phyloP scores from a whole-genome alignment of 257 asterid genomes.

The Lycium ferocissimum region DNA sequence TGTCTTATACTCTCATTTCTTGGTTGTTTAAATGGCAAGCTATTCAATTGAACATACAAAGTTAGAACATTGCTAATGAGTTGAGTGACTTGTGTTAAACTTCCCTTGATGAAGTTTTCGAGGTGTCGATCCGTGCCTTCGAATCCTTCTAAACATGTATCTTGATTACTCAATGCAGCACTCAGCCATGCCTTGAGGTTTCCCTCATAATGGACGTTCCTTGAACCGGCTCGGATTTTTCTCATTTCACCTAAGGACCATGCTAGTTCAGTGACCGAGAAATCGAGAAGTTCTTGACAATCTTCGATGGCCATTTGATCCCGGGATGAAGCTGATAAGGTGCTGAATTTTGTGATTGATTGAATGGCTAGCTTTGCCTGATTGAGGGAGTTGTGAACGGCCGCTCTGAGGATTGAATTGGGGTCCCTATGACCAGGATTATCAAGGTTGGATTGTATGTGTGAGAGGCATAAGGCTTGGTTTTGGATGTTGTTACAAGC shows the following conservation, averaged over 20 bases:
- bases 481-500: conserved; percentile 62
- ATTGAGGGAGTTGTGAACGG: conserved; percentile 64
- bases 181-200: conserved; percentile 95
- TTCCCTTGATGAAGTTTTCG: conserved; percentile 66
- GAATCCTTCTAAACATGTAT: conserved; percentile 93
- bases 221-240: conserved; percentile 56
- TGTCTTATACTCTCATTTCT: conserved; percentile 31
- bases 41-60: conserved; percentile 68
- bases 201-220: conserved; percentile 53
- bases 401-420: conserved; percentile 60
- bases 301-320: conserved; percentile 87
- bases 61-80: conserved; percentile 82
- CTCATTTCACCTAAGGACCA: conserved; percentile 88
- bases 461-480: conserved; percentile 60
- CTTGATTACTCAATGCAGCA: conserved; percentile 96
- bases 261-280: conserved; percentile 81
- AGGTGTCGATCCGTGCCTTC: conserved; percentile 86
- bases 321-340: conserved; percentile 66
- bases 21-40: conserved; percentile 58
- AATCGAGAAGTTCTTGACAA: conserved; percentile 90
- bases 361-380: conserved; percentile 66
- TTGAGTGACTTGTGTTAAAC: conserved; percentile 81
- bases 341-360: conserved; percentile 60
- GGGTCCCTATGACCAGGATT: conserved; percentile 33
- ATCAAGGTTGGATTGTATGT: conserved; percentile 51